phyloP scores from a whole-genome alignment of 768 basidiomycete species.

The Phylloporus rhodoxanthus region DNA sequence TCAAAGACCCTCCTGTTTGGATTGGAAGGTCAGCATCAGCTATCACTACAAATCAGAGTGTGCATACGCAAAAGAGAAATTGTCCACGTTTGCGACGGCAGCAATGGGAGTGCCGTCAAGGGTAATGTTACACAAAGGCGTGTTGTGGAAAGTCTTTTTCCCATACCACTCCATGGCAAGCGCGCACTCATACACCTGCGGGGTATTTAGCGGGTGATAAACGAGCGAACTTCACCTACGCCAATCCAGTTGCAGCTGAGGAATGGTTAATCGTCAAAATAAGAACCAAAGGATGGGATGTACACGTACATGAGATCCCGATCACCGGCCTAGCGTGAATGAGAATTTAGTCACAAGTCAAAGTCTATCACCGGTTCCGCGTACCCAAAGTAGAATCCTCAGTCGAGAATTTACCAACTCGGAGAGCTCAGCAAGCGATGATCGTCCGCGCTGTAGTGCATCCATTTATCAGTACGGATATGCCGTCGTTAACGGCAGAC shows the following conservation, averaged over 20 bases:
- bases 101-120: slow-evolving; percentile 48
- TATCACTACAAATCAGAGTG: too few relatives aligned
- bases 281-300: too few relatives aligned
- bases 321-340: slow-evolving; percentile 22
- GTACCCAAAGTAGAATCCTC: slow-evolving; percentile 39
- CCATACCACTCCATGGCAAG: slow-evolving; percentile 46
- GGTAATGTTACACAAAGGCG: slow-evolving; percentile 50
- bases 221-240: slow-evolving; percentile 26
- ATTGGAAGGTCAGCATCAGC: neutral
- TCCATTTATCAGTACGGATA: neutral
- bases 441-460: slow-evolving; percentile 29
- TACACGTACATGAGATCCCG: slow-evolving; percentile 21
- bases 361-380: neutral
- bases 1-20: slow-evolving; percentile 44
- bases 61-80: slow-evolving; percentile 53
- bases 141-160: slow-evolving; percentile 34
- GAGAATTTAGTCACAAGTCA: neutral
- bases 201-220: neutral
- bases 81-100: slow-evolving; percentile 57
- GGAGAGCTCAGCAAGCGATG: slow-evolving; percentile 34
- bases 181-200: slow-evolving; percentile 31
- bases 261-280: slow-evolving; percentile 2
- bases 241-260: slow-evolving; percentile 22
- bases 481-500: neutral
- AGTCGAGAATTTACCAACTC: slow-evolving; percentile 33